Base-by-base conservation (phyloP, 1,284 basidiomycete genomes). In the Marasmius tenuissimus region DNA sequence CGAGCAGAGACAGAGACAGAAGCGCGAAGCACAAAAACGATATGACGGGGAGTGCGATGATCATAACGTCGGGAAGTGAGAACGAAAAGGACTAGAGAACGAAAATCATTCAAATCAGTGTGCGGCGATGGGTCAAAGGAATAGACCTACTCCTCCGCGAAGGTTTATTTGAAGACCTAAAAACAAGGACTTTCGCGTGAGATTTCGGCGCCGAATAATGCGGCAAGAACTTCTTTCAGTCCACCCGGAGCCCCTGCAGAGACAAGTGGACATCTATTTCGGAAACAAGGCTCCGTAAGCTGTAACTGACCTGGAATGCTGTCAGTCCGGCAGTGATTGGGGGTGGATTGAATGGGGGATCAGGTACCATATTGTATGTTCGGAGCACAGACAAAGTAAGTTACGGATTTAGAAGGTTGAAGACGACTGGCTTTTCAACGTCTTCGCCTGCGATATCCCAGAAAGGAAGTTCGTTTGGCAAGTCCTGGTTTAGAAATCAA, bases 41-140 rank as follows among this genome's bases (percentile, higher is more conserved):
- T 48, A 63, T 57, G 52, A 63, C 61, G 34, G 60, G 62, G 47
- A 69, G 63, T 61, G 62, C 65, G 48, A 57, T 48, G 55, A 63
- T 63, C 69, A 70, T 69, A 45, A 48, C 49, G 59, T 55, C 27
- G 52, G 35, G 52, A 18, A 50, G 34, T 22, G 20, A 39, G 27
- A 34, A 56, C 39, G 22, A 53, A 39, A 38, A 50, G 22, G 38
- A 52, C 34, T 53, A 16, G 38, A 45, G 45, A 42, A 39, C 54
- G 14, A 59, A 47, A 56, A 50, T 39, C 57, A 58, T 62, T 53
- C 61, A 59, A 45, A 38, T 38, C 47, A 49, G 45, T 22, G 42
- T 55, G 40, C 6, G 34, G 35, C 27, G 22, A 18, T 33, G 39
- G 50, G 11, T 12, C 22, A 22, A 54, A 18, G 42, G 57, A 48